Evolutionary conservation across 2,329 filamentous ascomycete genomes (phyloP), one percentile per base, ranked within the genome.

Genomic region (Penicillium sp.): DNA sequence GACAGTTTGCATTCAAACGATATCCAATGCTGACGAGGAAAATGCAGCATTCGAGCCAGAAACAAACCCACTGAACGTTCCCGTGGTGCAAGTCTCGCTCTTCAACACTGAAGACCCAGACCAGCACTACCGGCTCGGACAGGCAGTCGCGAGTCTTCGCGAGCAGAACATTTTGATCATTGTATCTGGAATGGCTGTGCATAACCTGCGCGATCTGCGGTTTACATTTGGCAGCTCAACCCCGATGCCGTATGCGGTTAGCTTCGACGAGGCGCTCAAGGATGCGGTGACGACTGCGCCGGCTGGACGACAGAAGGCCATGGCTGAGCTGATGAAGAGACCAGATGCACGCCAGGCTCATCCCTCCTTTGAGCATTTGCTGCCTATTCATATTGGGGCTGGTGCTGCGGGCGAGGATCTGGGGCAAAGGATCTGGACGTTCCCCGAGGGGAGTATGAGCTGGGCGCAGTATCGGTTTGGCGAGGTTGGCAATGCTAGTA

Each of bases 111-210:
- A 88, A 60, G 82, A 88, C 55, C 82, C 86, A 0, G 77, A 82
- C 56, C 79, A 82, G 65, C 88, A 91, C 68, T 88, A 86, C 70
- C 77, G 77, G 3, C 80, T 91, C 2, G 89, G 89, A 1, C 78
- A 82, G 54, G 87, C 88, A 2, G 77, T 91, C 2, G 74, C 83
- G 9, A 72, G 79, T n/a, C 79, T 91, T 1, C 82, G 89, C 16
- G 84, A 88, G 16, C 81, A 89, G 51, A 83, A 83, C 18, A 79
- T 90, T 49, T 77, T 87, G 46, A 85, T 91, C 56, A 82, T 91
- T 44, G 83, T 82, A 25, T 87, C 86, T 0, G 88, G 88, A 12
- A 90, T 91, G 87, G 86, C 87, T 0, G 88, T 89, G 23, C 87
- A 89, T 63, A 89, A 89, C 61, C 74, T 89, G 35, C 77, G 82